Evolutionary conservation across 2,329 filamentous ascomycete species (phyloP).

Genomic region (Tolypocladium pustulatum): DNA sequence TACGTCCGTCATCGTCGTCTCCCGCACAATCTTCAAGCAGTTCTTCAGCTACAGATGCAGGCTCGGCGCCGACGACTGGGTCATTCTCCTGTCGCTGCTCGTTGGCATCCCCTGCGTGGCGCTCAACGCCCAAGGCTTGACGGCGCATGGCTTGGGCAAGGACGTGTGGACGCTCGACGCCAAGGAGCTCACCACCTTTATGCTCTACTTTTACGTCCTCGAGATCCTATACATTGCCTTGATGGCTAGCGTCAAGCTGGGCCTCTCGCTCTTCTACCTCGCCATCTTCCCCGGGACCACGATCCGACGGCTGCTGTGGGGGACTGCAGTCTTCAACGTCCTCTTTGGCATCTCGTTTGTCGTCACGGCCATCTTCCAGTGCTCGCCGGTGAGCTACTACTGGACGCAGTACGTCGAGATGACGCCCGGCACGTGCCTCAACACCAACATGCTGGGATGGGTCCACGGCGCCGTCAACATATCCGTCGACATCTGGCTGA

Average conservation of each 20-base stretch:
- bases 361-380: neutral
- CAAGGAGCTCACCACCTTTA: neutral
- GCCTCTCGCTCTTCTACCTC: neutral
- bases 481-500: slow-evolving; percentile 1
- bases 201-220: neutral
- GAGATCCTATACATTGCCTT: neutral
- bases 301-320: neutral
- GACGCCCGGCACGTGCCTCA: neutral
- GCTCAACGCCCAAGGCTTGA: neutral
- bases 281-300: neutral
- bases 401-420: neutral
- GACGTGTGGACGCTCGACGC: neutral
- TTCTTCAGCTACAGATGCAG: neutral
- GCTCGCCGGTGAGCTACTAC: neutral
- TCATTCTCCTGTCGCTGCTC: neutral
- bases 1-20: neutral
- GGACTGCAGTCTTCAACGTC: neutral
- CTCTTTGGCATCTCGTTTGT: neutral
- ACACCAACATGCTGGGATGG: neutral
- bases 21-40: neutral
- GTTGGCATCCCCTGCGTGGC: neutral
- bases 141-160: neutral
- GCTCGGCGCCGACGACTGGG: neutral
- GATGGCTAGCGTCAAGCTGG: neutral
- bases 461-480: slow-evolving; percentile 1